Percentiles rank a stretch among this genome's conserved stretches.
phyloP scores from a whole-genome alignment of 805 yeast species.

The Candida bentonensis region DNA sequence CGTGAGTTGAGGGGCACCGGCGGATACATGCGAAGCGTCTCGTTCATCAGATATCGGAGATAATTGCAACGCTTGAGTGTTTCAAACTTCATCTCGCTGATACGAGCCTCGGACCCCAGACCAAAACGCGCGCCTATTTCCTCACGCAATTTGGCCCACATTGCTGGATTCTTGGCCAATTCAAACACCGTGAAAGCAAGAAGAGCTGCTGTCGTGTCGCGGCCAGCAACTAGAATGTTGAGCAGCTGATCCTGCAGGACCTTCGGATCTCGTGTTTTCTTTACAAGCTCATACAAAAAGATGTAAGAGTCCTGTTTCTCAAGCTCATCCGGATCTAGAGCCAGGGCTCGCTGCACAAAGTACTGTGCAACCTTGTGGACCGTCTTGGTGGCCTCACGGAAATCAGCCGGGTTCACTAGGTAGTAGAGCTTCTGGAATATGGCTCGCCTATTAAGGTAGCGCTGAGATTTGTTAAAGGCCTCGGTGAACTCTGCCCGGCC shows the following conservation, averaged over 20 bases:
- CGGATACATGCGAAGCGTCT: slow-evolving; percentile 30
- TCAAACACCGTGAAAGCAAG: slow-evolving; percentile 28
- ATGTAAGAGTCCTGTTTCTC: slow-evolving; percentile 14
- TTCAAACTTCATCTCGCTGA: slow-evolving; percentile 21
- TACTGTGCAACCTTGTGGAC: slow-evolving; percentile 25
- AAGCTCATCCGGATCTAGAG: slow-evolving; percentile 5
- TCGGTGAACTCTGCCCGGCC: slow-evolving; percentile 11
- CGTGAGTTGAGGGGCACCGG: slow-evolving; percentile 32
- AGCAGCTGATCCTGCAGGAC: slow-evolving; percentile 30
- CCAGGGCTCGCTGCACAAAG: slow-evolving; percentile 28
- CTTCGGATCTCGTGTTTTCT: slow-evolving; percentile 17
- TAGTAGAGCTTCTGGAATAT: slow-evolving; percentile 12
- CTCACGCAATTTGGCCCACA: slow-evolving; percentile 16
- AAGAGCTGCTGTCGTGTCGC: slow-evolving; percentile 33
- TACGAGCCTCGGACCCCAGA: slow-evolving; percentile 9
- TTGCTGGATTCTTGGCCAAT: slow-evolving; percentile 22
- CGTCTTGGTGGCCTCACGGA: slow-evolving; percentile 18
- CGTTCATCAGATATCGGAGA: slow-evolving; percentile 28
- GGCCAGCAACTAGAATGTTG: slow-evolving; percentile 30
- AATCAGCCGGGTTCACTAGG: slow-evolving; percentile 13
- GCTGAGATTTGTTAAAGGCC: slow-evolving; percentile 14
- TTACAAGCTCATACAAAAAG: slow-evolving; percentile 5
- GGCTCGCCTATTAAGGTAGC: slow-evolving; percentile 9
- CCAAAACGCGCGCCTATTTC: slow-evolving; percentile 20
- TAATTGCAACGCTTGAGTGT: slow-evolving; percentile 28